phyloP scores from a whole-genome alignment of 768 basidiomycete species.

The Phaeotremella fagi region DNA sequence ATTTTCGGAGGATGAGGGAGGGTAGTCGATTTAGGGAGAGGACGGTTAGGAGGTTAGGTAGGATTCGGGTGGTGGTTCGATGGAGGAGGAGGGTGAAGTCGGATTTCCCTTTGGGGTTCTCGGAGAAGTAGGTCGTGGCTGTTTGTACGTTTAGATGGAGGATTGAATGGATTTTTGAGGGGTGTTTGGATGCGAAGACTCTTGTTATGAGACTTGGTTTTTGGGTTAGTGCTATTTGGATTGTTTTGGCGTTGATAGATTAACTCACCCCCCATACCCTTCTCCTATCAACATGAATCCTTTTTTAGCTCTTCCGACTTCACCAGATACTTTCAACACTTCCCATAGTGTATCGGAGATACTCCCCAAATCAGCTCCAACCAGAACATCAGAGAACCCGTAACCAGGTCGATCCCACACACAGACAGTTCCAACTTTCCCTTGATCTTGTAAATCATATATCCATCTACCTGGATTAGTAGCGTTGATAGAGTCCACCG shows the following conservation, averaged over 20 bases:
- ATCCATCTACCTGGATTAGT: conserved; percentile 45
- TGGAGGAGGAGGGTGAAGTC: conserved; percentile 25
- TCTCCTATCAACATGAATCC: conserved; percentile 42
- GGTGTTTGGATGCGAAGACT: conserved; percentile 43
- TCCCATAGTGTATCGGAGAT: conserved; percentile 40
- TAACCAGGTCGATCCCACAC: conserved; percentile 49
- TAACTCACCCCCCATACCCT: conserved; percentile 47
- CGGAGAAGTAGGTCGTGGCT: conserved; percentile 44
- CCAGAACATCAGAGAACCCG: conserved; percentile 43
- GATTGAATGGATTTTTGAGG: conserved; percentile 32
- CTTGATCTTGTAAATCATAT: conserved; percentile 37
- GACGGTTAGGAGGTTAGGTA: conserved; percentile 41
- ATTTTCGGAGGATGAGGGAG: conserved; percentile 37
- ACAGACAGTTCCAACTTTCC: conserved; percentile 42
- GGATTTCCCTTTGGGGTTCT: conserved; percentile 27
- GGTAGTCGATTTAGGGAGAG: conserved; percentile 42
- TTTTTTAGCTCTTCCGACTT: conserved; percentile 2
- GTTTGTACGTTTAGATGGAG: conserved; percentile 47
- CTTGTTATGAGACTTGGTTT: conserved; percentile 32
- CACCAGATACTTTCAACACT: conserved; percentile 25
- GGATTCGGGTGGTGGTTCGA: conserved; percentile 35
- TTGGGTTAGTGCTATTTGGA: background rate
- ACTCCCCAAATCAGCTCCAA: conserved; percentile 35
- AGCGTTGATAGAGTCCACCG: conserved; percentile 16
- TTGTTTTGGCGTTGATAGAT: background rate